A percentile compares a stretch with the other conserved stretches of the same genome.
Evolutionary conservation across 108 stramenopile species (phyloP).

Genomic region (Skeletonema menzelii): DNA sequence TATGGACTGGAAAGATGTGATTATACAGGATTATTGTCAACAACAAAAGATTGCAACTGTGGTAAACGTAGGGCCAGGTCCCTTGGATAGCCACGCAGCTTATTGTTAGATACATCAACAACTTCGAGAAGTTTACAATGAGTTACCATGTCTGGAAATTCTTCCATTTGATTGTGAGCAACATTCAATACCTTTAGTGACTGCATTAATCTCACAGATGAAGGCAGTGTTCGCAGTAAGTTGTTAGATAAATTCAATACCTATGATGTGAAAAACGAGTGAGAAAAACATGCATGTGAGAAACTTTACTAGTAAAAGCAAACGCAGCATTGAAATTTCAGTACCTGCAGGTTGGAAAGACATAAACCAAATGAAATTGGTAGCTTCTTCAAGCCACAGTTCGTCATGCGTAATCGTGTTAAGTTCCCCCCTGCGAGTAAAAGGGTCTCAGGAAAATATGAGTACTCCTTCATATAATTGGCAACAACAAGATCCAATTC

Average conservation of each 20-base stretch:
- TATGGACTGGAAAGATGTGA: background rate
- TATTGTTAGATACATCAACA: constrained; percentile 44
- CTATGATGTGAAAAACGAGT: constrained; percentile 4
- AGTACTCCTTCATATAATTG: background rate
- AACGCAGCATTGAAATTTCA: constrained; percentile 5
- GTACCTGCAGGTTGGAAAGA: constrained; percentile 33
- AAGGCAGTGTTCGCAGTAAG: constrained; percentile 19
- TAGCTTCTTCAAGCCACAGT: constrained; percentile 20
- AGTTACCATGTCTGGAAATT: constrained; percentile 18
- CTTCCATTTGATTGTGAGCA: constrained; percentile 24
- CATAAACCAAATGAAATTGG: constrained; percentile 36
- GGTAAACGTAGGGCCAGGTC: constrained; percentile 39
- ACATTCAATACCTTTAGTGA: constrained; percentile 34
- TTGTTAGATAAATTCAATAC: constrained; percentile 36
- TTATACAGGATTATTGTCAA: constrained; percentile 40
- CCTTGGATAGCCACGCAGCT: constrained; percentile 19
- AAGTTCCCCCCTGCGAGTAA: constrained; percentile 28
- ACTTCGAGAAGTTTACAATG: constrained; percentile 28
- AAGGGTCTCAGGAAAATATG: constrained; percentile 32
- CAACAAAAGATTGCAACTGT: constrained; percentile 34
- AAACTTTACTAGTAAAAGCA: background rate
- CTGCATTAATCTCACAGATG: constrained; percentile 19
- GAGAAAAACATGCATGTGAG: background rate
- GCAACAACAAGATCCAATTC: constrained; percentile 2
- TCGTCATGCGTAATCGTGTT: constrained; percentile 5